phyloP scores from a whole-genome alignment of 2,329 filamentous ascomycete genomes.

The Ascochyta rabiei region DNA sequence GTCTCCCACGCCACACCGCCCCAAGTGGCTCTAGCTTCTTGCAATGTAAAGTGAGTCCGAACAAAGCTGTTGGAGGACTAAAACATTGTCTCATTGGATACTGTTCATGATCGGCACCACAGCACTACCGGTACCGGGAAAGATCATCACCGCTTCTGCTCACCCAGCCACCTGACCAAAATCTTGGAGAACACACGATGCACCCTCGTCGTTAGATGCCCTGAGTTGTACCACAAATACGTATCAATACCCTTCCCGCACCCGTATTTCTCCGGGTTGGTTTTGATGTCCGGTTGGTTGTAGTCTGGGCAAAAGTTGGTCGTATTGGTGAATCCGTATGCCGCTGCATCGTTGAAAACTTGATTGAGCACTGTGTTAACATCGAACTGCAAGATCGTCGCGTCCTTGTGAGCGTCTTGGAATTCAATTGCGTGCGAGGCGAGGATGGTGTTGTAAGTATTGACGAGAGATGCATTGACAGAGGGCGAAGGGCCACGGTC shows the following conservation, averaged over 20 bases:
- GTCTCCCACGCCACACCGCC: no score
- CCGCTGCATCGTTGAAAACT: constrained; percentile 51
- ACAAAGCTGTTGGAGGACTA: no score
- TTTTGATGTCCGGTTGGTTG: constrained; percentile 54
- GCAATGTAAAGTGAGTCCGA: no score
- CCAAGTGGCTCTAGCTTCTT: no score
- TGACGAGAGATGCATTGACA: constrained; percentile 56
- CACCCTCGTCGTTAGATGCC: constrained; percentile 53
- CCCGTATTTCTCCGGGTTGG: constrained; percentile 53
- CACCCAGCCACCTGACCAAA: constrained; percentile 27
- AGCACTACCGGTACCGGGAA: no score
- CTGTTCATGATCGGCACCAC: no score
- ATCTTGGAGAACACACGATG: constrained; percentile 48
- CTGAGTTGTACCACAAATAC: constrained; percentile 58
- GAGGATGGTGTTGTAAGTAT: constrained; percentile 53
- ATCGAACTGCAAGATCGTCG: constrained; percentile 53
- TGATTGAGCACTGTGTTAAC: constrained; percentile 51
- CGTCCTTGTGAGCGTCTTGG: constrained; percentile 34
- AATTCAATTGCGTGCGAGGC: constrained; percentile 45
- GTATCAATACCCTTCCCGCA: constrained; percentile 50
- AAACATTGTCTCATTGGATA: no score
- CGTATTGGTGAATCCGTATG: constrained; percentile 55
- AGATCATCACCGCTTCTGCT: constrained; percentile 3
- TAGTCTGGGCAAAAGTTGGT: constrained; percentile 55
- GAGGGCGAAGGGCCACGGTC: constrained; percentile 34